phyloP scores from a whole-genome alignment of 257 asterid genomes.

The Solanum ossicruentum region DNA sequence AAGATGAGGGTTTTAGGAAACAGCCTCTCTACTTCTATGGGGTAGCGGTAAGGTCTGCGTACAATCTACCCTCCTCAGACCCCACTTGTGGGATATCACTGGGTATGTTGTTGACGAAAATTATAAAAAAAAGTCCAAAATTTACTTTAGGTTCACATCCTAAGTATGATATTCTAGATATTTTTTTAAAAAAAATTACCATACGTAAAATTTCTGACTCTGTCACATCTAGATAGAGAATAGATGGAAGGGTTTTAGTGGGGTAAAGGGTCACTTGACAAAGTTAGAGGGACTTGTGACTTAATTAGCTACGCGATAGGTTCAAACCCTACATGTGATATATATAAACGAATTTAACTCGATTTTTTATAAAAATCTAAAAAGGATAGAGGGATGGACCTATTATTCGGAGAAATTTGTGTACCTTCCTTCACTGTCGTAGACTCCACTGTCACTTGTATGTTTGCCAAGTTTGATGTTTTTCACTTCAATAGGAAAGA shows the following conservation, averaged over 20 bases:
- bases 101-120: too few relatives aligned
- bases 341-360: not conserved
- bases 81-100: too few relatives aligned
- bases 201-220: not conserved
- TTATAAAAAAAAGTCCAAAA: not conserved
- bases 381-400: not conserved
- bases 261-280: not conserved
- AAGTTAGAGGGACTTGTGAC: not conserved
- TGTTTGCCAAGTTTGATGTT: constrained; percentile 62
- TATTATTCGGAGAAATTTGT: not conserved
- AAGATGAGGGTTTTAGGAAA: too few relatives aligned
- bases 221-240: too few relatives aligned
- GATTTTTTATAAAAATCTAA: not conserved
- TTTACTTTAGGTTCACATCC: not conserved
- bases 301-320: not conserved
- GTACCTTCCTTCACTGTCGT: constrained; percentile 69
- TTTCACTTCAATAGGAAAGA: constrained; percentile 62
- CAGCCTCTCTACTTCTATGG: too few relatives aligned
- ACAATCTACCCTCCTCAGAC: too few relatives aligned
- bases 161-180: too few relatives aligned
- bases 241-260: not conserved
- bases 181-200: too few relatives aligned
- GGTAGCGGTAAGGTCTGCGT: too few relatives aligned
- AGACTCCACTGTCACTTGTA: constrained; percentile 67
- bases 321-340: not conserved